These are phyloP conservation scores for Clathrus columnatus DNA, from an alignment of 768 basidiomycete species.

Conservation along the genomic window DNA sequence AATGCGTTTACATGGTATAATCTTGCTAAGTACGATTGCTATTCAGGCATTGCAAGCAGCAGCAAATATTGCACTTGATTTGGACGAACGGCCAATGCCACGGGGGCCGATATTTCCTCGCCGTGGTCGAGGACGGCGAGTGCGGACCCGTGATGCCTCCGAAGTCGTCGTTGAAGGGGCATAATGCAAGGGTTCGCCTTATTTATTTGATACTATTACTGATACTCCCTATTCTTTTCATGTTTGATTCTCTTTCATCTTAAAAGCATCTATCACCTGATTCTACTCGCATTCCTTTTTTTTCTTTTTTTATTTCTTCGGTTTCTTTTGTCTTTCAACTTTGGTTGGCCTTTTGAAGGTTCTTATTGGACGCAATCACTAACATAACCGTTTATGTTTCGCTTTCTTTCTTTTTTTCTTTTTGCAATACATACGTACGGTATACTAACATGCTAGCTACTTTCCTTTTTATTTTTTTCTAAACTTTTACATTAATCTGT, in stretches of 20 bases:
- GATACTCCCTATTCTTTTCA: not conserved
- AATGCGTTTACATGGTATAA: constrained; percentile 8
- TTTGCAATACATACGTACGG: no score
- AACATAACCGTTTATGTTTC: no score
- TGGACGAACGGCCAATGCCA: constrained; percentile 90
- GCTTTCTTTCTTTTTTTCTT: no score
- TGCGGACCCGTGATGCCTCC: not conserved
- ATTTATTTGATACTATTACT: not conserved
- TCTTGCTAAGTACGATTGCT: constrained; percentile 1
- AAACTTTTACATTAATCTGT: no score
- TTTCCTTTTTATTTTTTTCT: no score
- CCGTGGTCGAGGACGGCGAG: constrained; percentile 6
- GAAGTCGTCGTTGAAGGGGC: not conserved
- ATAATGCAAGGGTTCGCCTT: not conserved
- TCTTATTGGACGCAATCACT: no score
- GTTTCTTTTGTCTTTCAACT: not conserved
- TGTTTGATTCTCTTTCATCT: not conserved
- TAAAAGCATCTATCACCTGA: not conserved
- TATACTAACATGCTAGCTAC: no score
- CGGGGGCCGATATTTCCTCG: constrained; percentile 76
- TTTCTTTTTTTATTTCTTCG: not conserved
- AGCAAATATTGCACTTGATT: constrained; percentile 82
- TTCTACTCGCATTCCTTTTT: not conserved
- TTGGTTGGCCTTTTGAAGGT: no score
- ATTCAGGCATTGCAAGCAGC: constrained; percentile 82